Evolutionary conservation across 176 grass and related monocot genomes (phyloP), one percentile per base, ranked within the genome.

Genomic region (Alopecurus myosuroides): DNA sequence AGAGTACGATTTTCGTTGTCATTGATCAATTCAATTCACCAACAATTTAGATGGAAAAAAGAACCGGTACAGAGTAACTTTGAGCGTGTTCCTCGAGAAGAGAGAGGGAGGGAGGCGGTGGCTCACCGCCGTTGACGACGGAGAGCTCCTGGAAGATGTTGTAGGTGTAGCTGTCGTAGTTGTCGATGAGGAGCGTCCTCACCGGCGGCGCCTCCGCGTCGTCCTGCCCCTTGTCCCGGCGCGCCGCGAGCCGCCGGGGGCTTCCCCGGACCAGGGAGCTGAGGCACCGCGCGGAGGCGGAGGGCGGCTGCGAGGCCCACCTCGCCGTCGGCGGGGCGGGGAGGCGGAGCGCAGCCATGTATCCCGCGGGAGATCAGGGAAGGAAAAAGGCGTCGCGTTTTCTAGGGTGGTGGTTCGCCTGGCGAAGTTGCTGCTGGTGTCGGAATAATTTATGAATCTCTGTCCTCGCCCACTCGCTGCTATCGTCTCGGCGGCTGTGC

Each of bases 161-260:
- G 77, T 98, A 98, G 64, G 96, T 95, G 79, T 98, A 95, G 84
- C 93, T 98, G 85, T 98, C 96, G 74, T 98, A 94, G 88, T 95
- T 98, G 80, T 98, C 93, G 44, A 95, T 95, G 62, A 95, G 77
- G 42, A 98, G 91, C 67, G 96, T 95, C 78, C 96, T 87, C n/a
- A 94, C 91, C 39, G 89, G 71, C 71, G 74, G 61, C 71, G 61
- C 36, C 45, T 57, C 60, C 56, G 14, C 31, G 22, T 2, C 31
- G 31, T 40, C 79, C 40, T 94, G 73, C 45, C 28, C 81, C 60
- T 19, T 78, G 25, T 62, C 55, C 46, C 33, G 28, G 58, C 30
- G 63, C 75, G 57, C 84, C 45, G 57, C 56, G 9, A 74, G 74
- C 30, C 76, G 56, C 49, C 71, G 9, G 44, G 44, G 20, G 28